Conservation (phyloP, 2,329 filamentous ascomycete genomes). For the Neopestalotiopsis sp. region DNA sequence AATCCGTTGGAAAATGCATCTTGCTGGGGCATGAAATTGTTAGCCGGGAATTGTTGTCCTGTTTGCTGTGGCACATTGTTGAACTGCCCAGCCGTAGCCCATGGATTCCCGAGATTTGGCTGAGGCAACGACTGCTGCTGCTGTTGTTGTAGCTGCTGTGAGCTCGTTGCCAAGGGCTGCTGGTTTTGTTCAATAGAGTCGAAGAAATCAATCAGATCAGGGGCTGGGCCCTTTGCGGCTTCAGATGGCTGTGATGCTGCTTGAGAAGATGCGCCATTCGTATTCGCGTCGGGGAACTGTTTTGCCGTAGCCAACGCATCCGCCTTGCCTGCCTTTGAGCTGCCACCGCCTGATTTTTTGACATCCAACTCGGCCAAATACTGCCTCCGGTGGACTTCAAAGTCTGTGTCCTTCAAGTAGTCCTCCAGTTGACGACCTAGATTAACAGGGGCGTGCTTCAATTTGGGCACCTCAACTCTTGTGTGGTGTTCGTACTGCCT, state of each 20-base stretch:
- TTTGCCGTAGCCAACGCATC: slow-evolving; percentile 48
- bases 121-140: slow-evolving; percentile 31
- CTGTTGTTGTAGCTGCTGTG: slow-evolving; percentile 41
- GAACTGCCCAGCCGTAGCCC: slow-evolving; percentile 40
- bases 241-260: slow-evolving; percentile 49
- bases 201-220: slow-evolving; percentile 92
- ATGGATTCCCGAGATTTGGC: slow-evolving; percentile 44
- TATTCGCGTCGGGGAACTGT: slow-evolving; percentile 42
- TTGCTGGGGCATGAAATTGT: slow-evolving; percentile 37
- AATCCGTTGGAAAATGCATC: slow-evolving; percentile 48
- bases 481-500: slow-evolving; percentile 92
- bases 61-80: slow-evolving; percentile 38
- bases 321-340: slow-evolving; percentile 43
- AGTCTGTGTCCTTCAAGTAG: slow-evolving; percentile 92
- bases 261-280: slow-evolving; percentile 40
- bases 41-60: slow-evolving; percentile 40
- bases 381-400: slow-evolving; percentile 90
- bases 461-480: slow-evolving; percentile 89
- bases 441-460: slow-evolving; percentile 96
- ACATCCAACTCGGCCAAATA: slow-evolving; percentile 88
- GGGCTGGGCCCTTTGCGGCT: slow-evolving; percentile 67
- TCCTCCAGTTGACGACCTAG: slow-evolving; percentile 89
- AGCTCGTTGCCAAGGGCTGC: slow-evolving; percentile 64
- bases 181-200: slow-evolving; percentile 91
- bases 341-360: slow-evolving; percentile 55